Evolutionary conservation across 1,284 basidiomycete species (phyloP).

Genomic region (Erythrobasidium hasegawianum): DNA sequence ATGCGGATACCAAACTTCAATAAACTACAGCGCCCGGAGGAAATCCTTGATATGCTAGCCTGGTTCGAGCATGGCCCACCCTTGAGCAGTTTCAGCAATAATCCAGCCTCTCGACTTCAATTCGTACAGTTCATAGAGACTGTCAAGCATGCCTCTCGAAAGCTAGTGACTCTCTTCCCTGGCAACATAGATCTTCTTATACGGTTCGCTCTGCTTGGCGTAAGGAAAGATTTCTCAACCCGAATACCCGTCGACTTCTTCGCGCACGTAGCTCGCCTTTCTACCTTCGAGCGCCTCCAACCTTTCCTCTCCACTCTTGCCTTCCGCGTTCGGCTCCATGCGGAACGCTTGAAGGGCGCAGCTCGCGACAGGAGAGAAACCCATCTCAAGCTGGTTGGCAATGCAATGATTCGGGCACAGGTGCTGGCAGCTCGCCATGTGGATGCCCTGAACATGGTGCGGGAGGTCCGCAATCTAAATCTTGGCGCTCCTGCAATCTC

Average conservation of each 20-base stretch:
- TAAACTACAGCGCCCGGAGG: not conserved
- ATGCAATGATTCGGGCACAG: constrained; percentile 9
- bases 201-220: not conserved
- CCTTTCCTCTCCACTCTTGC: not conserved
- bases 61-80: not conserved
- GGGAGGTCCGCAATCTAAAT: not conserved
- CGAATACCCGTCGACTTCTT: not conserved
- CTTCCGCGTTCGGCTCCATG: no score
- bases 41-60: not conserved
- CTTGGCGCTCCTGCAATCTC: not conserved
- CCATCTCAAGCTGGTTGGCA: not conserved
- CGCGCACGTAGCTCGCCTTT: constrained; percentile 18
- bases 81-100: not conserved
- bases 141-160: not conserved
- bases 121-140: not conserved
- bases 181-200: constrained; percentile 8
- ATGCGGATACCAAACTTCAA: not conserved
- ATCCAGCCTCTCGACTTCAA: not conserved
- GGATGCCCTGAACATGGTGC: constrained; percentile 10
- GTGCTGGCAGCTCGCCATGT: constrained; percentile 6
- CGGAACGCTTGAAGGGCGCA: no score
- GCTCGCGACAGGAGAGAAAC: not conserved
- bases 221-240: constrained; percentile 14
- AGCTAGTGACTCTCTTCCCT: constrained; percentile 4
- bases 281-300: constrained; percentile 13